Percentiles rank a stretch among this genome's conserved stretches.
Evolutionary conservation across 768 basidiomycete species (phyloP).

Genomic region (Pulveroboletus sp.): DNA sequence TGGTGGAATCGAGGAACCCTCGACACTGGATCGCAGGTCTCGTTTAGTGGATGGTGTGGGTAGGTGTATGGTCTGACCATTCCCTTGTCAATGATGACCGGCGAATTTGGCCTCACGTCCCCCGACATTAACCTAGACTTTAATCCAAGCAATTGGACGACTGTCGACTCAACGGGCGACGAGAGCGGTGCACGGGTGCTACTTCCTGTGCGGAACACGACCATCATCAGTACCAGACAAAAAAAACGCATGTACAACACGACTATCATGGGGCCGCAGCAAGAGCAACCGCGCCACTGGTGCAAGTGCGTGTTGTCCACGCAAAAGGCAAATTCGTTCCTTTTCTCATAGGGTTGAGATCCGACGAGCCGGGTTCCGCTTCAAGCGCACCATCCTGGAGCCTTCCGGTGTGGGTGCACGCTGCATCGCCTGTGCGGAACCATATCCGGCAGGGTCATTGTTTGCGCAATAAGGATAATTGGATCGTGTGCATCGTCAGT

Average conservation of each 20-base stretch:
- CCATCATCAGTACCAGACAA: background rate
- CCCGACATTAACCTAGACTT: background rate
- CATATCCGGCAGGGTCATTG: conserved; percentile 22
- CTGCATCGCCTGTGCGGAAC: conserved; percentile 19
- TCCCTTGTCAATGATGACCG: background rate
- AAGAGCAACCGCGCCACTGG: conserved; percentile 55
- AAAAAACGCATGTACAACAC: conserved; percentile 41
- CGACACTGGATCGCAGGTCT: background rate
- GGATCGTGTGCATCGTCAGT: conserved; percentile 5
- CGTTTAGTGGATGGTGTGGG: background rate
- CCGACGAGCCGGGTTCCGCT: conserved; percentile 65
- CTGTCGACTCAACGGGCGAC: no score
- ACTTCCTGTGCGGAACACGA: conserved; percentile 12
- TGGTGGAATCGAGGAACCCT: background rate
- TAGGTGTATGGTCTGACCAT: background rate
- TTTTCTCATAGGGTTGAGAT: conserved; percentile 73
- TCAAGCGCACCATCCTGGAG: conserved; percentile 79
- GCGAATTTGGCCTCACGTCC: background rate
- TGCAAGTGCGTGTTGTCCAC: conserved; percentile 53
- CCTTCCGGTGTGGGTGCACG: conserved; percentile 33
- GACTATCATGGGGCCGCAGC: conserved; percentile 62
- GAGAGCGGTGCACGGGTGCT: background rate
- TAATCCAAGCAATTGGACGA: background rate
- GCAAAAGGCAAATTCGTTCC: conserved; percentile 70
- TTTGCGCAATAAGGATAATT: conserved; percentile 17